These are phyloP conservation scores for Neodidymelliopsis sp. DNA, from an alignment of 2,329 filamentous ascomycete genomes.

Conservation along the genomic window DNA sequence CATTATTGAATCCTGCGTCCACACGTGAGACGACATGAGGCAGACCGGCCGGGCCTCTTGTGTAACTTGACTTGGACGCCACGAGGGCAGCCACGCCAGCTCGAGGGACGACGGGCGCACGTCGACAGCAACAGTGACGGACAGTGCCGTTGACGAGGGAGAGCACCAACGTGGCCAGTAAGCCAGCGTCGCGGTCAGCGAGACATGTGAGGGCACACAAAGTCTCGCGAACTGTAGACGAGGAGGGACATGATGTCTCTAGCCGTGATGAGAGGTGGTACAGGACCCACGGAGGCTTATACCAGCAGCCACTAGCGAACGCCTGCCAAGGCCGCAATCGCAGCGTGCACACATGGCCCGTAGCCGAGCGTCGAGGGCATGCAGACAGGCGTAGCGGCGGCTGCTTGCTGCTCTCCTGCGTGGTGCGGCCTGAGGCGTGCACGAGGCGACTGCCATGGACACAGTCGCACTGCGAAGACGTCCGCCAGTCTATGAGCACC, in stretches of 20 bases:
- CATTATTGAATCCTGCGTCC: slow-evolving; percentile 40
- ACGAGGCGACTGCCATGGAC: slow-evolving; percentile 4
- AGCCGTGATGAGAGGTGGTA: slow-evolving; percentile 36
- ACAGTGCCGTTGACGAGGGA: slow-evolving; percentile 35
- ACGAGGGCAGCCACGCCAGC: slow-evolving; percentile 47
- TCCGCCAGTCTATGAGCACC: neutral
- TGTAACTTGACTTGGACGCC: slow-evolving; percentile 41
- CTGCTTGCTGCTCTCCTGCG: slow-evolving; percentile 26
- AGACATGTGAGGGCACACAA: slow-evolving; percentile 30
- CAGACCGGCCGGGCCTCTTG: slow-evolving; percentile 39
- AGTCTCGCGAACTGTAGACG: slow-evolving; percentile 28
- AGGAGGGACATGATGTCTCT: slow-evolving; percentile 20
- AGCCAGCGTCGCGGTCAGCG: slow-evolving; percentile 26
- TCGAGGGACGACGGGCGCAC: slow-evolving; percentile 35
- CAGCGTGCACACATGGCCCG: slow-evolving; percentile 29
- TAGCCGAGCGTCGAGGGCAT: slow-evolving; percentile 27
- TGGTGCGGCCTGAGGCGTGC: slow-evolving; percentile 3
- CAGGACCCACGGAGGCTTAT: slow-evolving; percentile 30
- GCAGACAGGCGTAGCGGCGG: slow-evolving; percentile 18
- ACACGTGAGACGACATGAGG: slow-evolving; percentile 48
- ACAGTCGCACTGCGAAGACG: neutral
- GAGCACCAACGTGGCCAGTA: slow-evolving; percentile 36
- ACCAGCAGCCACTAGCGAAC: slow-evolving; percentile 25
- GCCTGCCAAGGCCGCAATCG: slow-evolving; percentile 31
- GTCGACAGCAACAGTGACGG: slow-evolving; percentile 31